Evolutionary conservation across 768 basidiomycete species (phyloP).

Genomic region (Phylloporus scabripes): DNA sequence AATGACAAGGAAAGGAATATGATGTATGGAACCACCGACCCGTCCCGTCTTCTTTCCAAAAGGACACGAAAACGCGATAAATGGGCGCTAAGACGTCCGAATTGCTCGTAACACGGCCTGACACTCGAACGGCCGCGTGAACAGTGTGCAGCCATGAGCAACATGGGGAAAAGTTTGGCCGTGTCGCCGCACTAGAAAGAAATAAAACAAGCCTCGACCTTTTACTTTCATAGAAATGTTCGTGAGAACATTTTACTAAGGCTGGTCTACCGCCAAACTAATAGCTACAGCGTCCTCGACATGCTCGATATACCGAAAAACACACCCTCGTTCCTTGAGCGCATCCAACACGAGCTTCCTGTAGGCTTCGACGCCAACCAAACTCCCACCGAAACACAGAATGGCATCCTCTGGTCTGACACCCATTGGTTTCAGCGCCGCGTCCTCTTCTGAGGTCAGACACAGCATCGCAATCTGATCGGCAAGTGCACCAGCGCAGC

Average conservation of each 20-base stretch:
- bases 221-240: not conserved
- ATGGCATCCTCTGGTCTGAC: constrained; percentile 37
- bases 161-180: constrained; percentile 80
- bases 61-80: constrained; percentile 41
- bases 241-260: constrained; percentile 20
- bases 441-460: no score
- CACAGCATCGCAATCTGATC: constrained; percentile 50
- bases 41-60: constrained; percentile 47
- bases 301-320: constrained; percentile 60
- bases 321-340: constrained; percentile 51
- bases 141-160: constrained; percentile 69
- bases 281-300: constrained; percentile 62
- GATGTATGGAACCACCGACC: constrained; percentile 68
- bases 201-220: not conserved
- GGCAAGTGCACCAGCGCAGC: constrained; percentile 50
- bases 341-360: constrained; percentile 49
- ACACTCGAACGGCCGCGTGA: constrained; percentile 83
- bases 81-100: constrained; percentile 80
- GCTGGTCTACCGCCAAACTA: constrained; percentile 47
- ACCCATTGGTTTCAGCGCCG: constrained; percentile 17
- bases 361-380: constrained; percentile 61
- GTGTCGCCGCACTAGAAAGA: constrained; percentile 74
- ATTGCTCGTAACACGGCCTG: constrained; percentile 73
- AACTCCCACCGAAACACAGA: constrained; percentile 74
- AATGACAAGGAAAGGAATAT: constrained; percentile 15